Conservation (phyloP, 192 early-diverging fungal species). For the Rhizoclosmatium globosum region DNA sequence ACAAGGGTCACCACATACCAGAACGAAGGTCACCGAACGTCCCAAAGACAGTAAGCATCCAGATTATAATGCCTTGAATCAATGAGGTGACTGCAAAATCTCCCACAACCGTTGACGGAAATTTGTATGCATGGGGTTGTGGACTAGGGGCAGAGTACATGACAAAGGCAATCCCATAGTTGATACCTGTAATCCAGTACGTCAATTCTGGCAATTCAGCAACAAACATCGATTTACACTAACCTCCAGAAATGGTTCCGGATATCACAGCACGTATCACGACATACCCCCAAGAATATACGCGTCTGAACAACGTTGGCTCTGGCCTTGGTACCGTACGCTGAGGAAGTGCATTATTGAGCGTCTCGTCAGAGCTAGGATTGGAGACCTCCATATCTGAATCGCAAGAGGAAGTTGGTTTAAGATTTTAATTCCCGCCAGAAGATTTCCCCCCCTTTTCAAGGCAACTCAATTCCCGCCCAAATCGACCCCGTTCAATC, state of each 20-base stretch:
- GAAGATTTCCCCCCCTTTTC: too few relatives aligned
- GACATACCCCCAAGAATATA: background rate
- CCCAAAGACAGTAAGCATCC: background rate
- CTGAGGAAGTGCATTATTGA: too few relatives aligned
- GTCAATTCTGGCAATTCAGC: background rate
- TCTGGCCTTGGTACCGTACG: background rate
- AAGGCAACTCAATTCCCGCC: too few relatives aligned
- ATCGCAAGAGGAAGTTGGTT: background rate
- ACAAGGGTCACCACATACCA: background rate
- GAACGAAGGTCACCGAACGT: background rate
- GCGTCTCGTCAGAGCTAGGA: too few relatives aligned
- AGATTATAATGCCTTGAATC: slow-evolving; percentile 1
- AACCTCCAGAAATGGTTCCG: background rate
- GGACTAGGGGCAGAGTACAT: background rate
- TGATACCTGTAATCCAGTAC: background rate
- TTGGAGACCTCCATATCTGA: background rate
- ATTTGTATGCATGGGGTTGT: background rate
- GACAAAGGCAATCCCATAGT: slow-evolving; percentile 12
- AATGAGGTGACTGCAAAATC: background rate
- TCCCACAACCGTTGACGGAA: background rate
- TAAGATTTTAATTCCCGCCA: too few relatives aligned
- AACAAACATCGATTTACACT: background rate
- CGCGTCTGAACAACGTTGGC: background rate
- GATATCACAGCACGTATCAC: background rate
- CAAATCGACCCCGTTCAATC: too few relatives aligned